Base-by-base conservation (phyloP, 768 basidiomycete genomes). In the Lentinula sp. region DNA sequence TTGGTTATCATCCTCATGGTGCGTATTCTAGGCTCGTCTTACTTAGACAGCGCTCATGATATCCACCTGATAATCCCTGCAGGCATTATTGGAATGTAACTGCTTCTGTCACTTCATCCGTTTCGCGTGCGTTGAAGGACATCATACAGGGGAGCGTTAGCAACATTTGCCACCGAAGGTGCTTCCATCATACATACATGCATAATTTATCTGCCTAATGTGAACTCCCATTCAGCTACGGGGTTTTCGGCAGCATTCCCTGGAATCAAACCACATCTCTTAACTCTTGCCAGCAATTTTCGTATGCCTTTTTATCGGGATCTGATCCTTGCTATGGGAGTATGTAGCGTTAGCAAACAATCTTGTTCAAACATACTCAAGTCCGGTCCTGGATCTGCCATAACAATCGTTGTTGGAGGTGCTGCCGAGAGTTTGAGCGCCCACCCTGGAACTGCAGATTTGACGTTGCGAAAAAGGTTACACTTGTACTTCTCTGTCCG, bases 1-100 rank as follows among this genome's bases (percentile, higher is more conserved):
- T 99, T 74, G 97, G 96, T 7, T 98, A 98, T 73, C 97, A 99
- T 73, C 97, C 97, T 16, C 97, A 99, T 73, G 97, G 95, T 88
- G 62, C 37, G 82, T 70, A 50, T 59, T 46, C 15, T 6, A 36
- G 8, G 13, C 41, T 56, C 36, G 9, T 20, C 7, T 20, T n/a
- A 0, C 62, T 39, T 20, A 62, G 4, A 37, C 33, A 28, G 12
- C 42, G 43, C 61, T 9, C 57, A 56, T 39, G 46, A 8, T 23
- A 43, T 57, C 42, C 61, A 9, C 43, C 46, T 50, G 23, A 63
- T 69, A 12, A 67, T 58, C 48, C 8, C 18, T 32, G 32, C 65
- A 95, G 93, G 95, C 43, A 98, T 99, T 65, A 98, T 99, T 71
- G 95, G 96, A 67, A 98, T 97, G 95, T 96, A 78, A 45, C 28